Base-by-base conservation (phyloP, 2,329 filamentous ascomycete genomes). In the Fusarium chlamydosporum region DNA sequence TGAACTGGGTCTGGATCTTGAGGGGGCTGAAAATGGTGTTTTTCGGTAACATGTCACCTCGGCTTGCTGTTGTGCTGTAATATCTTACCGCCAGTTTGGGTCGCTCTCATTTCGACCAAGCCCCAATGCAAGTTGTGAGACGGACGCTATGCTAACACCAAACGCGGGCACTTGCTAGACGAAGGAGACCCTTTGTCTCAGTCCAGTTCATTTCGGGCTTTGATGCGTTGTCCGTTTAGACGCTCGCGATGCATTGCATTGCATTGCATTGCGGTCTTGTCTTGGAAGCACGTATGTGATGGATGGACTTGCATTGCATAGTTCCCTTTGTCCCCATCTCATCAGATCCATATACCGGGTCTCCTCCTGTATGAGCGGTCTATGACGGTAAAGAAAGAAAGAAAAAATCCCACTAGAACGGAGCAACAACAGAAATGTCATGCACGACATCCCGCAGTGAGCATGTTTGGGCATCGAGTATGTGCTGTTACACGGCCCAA, bases 361-460 rank as follows among this genome's bases (percentile, higher is more conserved):
- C 23, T 23, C 52, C 58, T 12, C 34, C 15, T 41, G 35, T 53
- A 46, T 68, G 45, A 51, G 45, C 38, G 55, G 50, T 56, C 40
- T 31, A 41, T 41, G 38, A 63, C 29, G 52, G 33, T 62, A 52
- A 54, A 55, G 37, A 55, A 67, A 55, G 37, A 55, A 67, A 23
- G 5, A 47, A 51, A 37, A 50, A 50, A 38, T 38, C 16, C 47
- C 47, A 50, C 47, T 50, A 27, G n/a, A 11, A 38, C 12, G 9
- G 33, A 23, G 31, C 41, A 43, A 55, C 51, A 67, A 54, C 43
- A 69, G 40, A 50, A 29, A 56, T 58, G 53, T 63, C 68, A 70
- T 73, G 57, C 67, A 72, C 67, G 69, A 67, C 71, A 74, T 73
- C 56, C 65, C 56, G 57, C 70, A 45, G 41, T 72, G 71, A 73